Evolutionary conservation across 108 stramenopile genomes (phyloP).

Genomic region (Fragilaria crotonensis): DNA sequence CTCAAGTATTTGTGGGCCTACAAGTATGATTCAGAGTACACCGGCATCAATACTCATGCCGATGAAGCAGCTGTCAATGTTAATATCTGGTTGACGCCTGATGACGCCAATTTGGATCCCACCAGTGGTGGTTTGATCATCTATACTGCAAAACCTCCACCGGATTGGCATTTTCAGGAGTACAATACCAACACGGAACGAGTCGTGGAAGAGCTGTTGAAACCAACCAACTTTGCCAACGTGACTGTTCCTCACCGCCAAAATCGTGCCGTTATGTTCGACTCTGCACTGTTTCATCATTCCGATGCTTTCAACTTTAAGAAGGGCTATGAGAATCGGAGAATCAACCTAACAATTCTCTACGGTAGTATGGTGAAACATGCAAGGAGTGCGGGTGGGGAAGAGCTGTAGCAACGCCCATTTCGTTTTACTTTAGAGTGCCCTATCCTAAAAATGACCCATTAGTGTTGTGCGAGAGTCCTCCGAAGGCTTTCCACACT

Average conservation of each 20-base stretch:
- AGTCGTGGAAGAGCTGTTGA: conserved; percentile 37
- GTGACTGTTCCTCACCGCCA: conserved; percentile 59
- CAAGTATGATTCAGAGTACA: conserved; percentile 54
- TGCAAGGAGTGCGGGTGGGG: background rate
- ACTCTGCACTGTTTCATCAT: conserved; percentile 76
- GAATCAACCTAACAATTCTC: conserved; percentile 72
- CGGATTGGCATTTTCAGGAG: conserved; percentile 46
- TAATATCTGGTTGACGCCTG: conserved; percentile 71
- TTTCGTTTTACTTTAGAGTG: no score
- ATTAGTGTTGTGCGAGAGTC: no score
- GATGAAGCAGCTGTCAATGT: conserved; percentile 80
- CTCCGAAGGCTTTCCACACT: no score
- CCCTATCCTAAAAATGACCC: no score
- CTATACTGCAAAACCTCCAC: conserved; percentile 64
- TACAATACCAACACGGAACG: conserved; percentile 57
- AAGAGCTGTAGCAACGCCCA: no score
- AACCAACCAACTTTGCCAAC: conserved; percentile 56
- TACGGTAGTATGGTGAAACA: conserved; percentile 54
- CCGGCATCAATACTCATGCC: conserved; percentile 68
- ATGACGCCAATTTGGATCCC: conserved; percentile 63
- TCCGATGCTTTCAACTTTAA: conserved; percentile 56
- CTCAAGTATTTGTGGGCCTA: conserved; percentile 66
- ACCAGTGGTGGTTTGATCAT: conserved; percentile 65
- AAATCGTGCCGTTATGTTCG: conserved; percentile 80
- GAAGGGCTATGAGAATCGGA: conserved; percentile 61